Evolutionary conservation across 768 basidiomycete species (phyloP), one percentile per base, ranked within the genome.

Genomic region (Leucocoprinus leucothites): DNA sequence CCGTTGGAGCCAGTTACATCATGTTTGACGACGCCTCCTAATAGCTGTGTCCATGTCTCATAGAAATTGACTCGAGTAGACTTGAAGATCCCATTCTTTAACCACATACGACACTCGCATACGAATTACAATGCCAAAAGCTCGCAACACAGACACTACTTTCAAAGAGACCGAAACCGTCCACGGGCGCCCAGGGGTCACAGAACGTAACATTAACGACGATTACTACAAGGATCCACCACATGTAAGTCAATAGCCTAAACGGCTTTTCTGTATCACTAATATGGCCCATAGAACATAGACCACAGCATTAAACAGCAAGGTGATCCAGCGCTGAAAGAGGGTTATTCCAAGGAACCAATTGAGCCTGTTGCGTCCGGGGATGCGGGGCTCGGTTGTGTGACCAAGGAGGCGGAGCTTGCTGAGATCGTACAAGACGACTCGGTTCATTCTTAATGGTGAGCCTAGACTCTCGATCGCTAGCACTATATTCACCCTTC

Each of bases 111-210:
- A 24, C n/a, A 24, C 19, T n/a, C 18, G 14, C 18, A 38, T 21
- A 5, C 11, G 18, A 5, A 59, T 40, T 36, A 51, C 26, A 21
- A 67, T 67, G 64, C 64, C 66, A 9, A 59, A 59, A 21, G 48
- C 58, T 21, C 57, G 31, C 53, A 19, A 58, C 47, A 57, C 62
- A 14, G 64, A 66, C 42, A 58, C 63, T 45, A 50, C 48, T 9
- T 66, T 64, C 56, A 67, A 64, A 48, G 63, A 65, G 58, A 45
- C 58, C 42, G 59, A 63, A 19, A 58, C 59, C 31, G 58, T 64
- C 40, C 58, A 63, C 21, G 64, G 57, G 2, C 58, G 43, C 14
- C 62, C 65, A 2, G 35, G 14, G 26, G 59, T 59, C 36, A 65
- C 62, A 9, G 51, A 60, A 9, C 48, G 58, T 24, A 63, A 66